Base-by-base conservation (phyloP, 2,329 filamentous ascomycete genomes). In the Diplodia corticola region DNA sequence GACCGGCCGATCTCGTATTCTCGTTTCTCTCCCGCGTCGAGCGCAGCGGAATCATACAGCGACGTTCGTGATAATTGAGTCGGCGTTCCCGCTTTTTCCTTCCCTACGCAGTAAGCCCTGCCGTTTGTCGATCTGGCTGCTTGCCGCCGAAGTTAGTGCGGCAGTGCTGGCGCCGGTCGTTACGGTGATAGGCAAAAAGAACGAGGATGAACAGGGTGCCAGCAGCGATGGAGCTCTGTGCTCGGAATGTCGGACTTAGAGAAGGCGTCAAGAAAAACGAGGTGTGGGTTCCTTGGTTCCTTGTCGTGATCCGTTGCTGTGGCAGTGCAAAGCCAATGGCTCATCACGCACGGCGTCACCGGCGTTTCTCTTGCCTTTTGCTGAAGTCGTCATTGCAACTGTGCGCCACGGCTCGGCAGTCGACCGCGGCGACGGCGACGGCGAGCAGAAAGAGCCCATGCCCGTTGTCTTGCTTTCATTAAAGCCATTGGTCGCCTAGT, bases 401-500 rank as follows among this genome's bases (percentile, higher is more conserved):
- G 33, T 54, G 50, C 22, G 33, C 49, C 17, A 20, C 49, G 7
- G 33, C 17, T 49, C 44, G 55, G 55, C 55, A 59, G 37, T 59
- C 40, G 57, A 26, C 28, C 26, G 33, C 40, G 44, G 40, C 37
- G 40, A 61, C 44, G 40, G 40, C n/a, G n/a, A n/a, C n/a, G n/a
- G n/a, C n/a, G 48, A 33, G n/a, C 22, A 37, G 24, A 44, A 26
- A 26, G n/a, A 35, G 33, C 33, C 44, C 57, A 49, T 22, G 44
- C 28, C 35, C 10, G 5, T n/a, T 49, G 40, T 48, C 12, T 61
- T 22, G 35, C n/a, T 61, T 48, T 44, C 37, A 44, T 44, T 28
- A 61, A n/a, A n/a, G 57, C 26, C 35, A 61, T 49, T 61, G 57
- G 57, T 49, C 37, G 57, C 57, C 57, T 61, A n/a, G 20, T 48